Evolutionary conservation across 192 early-diverging fungal genomes (phyloP).

Genomic region (Coemansia guatemalensis): DNA sequence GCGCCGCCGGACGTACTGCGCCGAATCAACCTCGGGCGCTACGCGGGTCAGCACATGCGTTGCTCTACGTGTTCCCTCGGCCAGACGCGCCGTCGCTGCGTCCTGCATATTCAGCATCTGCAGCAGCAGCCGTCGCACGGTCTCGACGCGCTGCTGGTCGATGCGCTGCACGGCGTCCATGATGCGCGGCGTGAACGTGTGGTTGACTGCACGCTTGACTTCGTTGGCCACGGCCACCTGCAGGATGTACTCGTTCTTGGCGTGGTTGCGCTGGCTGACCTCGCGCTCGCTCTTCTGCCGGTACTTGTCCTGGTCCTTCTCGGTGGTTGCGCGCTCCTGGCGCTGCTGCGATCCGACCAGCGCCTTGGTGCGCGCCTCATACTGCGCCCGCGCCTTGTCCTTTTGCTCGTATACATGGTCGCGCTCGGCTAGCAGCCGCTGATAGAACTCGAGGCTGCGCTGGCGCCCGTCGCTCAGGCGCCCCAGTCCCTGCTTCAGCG

Average conservation of each 20-base stretch:
- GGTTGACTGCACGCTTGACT: conserved; percentile 36
- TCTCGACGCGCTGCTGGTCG: conserved; percentile 31
- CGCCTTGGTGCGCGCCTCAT: conserved; percentile 30
- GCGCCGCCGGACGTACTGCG: conserved; percentile 29
- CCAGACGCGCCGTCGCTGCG: conserved; percentile 15
- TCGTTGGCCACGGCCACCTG: conserved; percentile 41
- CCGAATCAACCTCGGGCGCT: conserved; percentile 26
- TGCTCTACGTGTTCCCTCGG: conserved; percentile 15
- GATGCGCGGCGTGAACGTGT: conserved; percentile 27
- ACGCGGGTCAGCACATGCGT: conserved; percentile 28
- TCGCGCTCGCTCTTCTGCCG: conserved; percentile 32
- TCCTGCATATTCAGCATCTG: conserved; percentile 46
- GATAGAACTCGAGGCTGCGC: conserved; percentile 36
- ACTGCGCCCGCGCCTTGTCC: conserved; percentile 32
- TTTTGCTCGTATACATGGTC: conserved; percentile 36
- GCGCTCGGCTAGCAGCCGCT: conserved; percentile 40
- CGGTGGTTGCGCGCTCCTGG: conserved; percentile 43
- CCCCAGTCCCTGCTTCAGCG: conserved; percentile 24
- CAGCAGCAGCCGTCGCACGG: conserved; percentile 21
- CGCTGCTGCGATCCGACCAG: conserved; percentile 35
- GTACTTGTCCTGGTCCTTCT: conserved; percentile 50
- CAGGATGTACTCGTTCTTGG: conserved; percentile 51
- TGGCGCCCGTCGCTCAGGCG: conserved; percentile 21
- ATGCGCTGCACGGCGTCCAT: conserved; percentile 41
- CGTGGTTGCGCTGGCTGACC: conserved; percentile 34